phyloP scores from a whole-genome alignment of 140 eudicot species.

The Anethum foeniculum region DNA sequence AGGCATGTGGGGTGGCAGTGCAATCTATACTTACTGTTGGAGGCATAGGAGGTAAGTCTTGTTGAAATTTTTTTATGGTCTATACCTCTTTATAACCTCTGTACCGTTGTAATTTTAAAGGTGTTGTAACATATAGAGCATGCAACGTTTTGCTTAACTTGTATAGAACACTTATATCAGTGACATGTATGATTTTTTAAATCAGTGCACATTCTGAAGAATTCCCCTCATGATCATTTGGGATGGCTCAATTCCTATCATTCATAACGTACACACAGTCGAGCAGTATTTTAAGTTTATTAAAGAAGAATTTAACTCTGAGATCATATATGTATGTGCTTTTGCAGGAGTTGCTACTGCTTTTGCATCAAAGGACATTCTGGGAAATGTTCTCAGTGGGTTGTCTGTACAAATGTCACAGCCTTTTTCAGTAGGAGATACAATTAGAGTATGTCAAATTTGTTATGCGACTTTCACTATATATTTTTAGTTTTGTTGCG shows the following conservation, averaged over 20 bases:
- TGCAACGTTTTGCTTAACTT: neutral
- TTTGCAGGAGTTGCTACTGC: slow-evolving; percentile 96
- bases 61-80: neutral
- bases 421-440: slow-evolving; percentile 91
- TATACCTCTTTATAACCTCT: neutral
- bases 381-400: slow-evolving; percentile 92
- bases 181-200: neutral
- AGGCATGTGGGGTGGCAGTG: slow-evolving; percentile 94
- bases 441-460: slow-evolving; percentile 59
- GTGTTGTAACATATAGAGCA: neutral
- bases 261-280: neutral
- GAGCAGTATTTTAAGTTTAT: neutral
- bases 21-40: slow-evolving; percentile 92
- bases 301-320: neutral
- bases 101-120: neutral
- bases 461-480: neutral
- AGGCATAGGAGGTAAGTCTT: slow-evolving; percentile 82
- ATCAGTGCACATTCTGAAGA: neutral
- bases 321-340: slow-evolving; percentile 3
- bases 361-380: slow-evolving; percentile 83
- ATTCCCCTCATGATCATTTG: neutral
- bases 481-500: neutral
- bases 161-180: neutral
- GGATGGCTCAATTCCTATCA: neutral
- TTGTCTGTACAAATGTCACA: slow-evolving; percentile 66